Evolutionary conservation across 805 yeast species (phyloP).

Genomic region (Yarrowia sp.): DNA sequence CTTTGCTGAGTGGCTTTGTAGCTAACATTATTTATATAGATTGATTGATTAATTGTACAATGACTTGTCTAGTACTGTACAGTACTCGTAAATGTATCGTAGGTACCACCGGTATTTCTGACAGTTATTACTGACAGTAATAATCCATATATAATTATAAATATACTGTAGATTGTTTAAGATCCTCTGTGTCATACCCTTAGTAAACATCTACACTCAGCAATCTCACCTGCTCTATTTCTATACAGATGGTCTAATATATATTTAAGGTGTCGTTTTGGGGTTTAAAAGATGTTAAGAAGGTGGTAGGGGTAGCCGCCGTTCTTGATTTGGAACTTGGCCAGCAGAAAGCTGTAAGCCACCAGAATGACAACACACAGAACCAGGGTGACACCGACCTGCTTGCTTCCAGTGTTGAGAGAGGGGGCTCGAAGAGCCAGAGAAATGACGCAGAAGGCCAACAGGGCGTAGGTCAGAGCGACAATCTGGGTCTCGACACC

Average conservation of each 20-base stretch:
- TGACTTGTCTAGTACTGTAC: too few species aligned
- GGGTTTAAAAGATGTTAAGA: constrained; percentile 36
- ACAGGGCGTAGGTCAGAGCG: constrained; percentile 64
- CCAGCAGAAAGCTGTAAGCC: constrained; percentile 60
- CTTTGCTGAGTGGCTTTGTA: constrained; percentile 86
- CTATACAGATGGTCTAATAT: constrained; percentile 18
- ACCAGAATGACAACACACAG: constrained; percentile 49
- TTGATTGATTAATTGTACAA: not conserved
- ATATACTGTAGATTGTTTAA: too few species aligned
- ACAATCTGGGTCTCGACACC: constrained; percentile 89
- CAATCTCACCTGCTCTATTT: constrained; percentile 15
- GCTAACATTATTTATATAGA: constrained; percentile 30
- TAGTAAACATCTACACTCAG: too few species aligned
- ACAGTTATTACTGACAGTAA: too few species aligned
- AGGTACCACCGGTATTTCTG: too few species aligned
- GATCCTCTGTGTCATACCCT: too few species aligned
- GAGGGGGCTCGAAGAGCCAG: constrained; percentile 58
- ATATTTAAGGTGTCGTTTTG: not conserved
- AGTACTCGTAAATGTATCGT: too few species aligned
- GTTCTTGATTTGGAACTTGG: constrained; percentile 66
- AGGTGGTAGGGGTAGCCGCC: constrained; percentile 73
- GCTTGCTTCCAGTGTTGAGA: constrained; percentile 45
- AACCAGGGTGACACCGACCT: constrained; percentile 47
- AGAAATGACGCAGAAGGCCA: constrained; percentile 58
- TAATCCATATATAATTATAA: too few species aligned